Evolutionary conservation across 306 rosid species (phyloP), one percentile per base, ranked within the genome.

Genomic region (Prunus davidiana): DNA sequence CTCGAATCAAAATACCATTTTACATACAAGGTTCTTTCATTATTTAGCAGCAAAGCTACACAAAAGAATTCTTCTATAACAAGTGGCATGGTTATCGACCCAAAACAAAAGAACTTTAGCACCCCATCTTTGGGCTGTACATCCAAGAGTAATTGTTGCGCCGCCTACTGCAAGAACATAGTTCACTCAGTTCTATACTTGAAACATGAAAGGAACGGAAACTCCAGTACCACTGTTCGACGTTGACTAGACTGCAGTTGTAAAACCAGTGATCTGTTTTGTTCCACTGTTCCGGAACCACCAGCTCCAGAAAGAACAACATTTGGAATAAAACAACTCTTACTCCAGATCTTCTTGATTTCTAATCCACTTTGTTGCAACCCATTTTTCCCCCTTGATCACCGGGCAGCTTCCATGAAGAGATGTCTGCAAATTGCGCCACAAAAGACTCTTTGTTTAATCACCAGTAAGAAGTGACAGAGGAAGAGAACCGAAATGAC

Each of bases 371-470:
- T 88, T 90, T 51, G 92, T 88, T 51, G 90, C 92, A 2, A 90
- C 90, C 95, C 96, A 88, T 83, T 88, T 90, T 84, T 88, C 87
- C 50, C 91, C 96, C 72, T 82, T 71, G 71, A 83, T 84, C 72
- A 90, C 92, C 6, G 92, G 88, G 78, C 96, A 90, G 79, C 96
- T 90, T 78, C 91, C 89, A 80, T 88, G 91, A 50, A 88, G 92
- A 77, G 89, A 90, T 45, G 77, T 76, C 92, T 86, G 89, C 87
- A 84, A 8, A 65, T 15, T 72, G 16, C 27, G 12, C 22, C 45
- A 28, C 8, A 16, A 49, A 20, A 34, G 70, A 60, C 30, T 30
- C 13, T 32, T 64, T 57, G 30, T 41, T 63, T 46, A 60, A n/a
- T 78, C 72, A 20, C 6, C 65, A n/a, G 19, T 12, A 20, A 13